A percentile compares a stretch with the other conserved stretches of the same genome.
Conservation (phyloP, 345 rosid species). For the Arabis alpina region DNA sequence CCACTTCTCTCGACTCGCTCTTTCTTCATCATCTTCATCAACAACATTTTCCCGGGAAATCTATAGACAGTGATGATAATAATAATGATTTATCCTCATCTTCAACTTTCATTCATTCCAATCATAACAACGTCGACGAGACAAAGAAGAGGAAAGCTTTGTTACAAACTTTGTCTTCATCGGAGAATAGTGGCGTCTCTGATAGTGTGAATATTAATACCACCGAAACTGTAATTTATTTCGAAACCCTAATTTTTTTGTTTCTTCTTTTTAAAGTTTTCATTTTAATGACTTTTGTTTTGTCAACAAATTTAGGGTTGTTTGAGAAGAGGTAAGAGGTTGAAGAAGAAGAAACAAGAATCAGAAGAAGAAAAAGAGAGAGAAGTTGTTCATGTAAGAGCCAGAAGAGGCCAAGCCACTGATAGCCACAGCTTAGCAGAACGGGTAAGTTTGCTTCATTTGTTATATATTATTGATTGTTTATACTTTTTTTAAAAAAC, state of each 20-base stretch:
- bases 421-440: conserved; percentile 95
- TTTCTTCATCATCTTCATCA: conserved; percentile 44
- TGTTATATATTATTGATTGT: neutral
- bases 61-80: conserved; percentile 5
- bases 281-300: neutral
- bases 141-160: conserved; percentile 46
- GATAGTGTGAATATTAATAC: conserved; percentile 25
- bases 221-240: conserved; percentile 38
- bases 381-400: conserved; percentile 92
- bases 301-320: conserved; percentile 6
- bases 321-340: conserved; percentile 57
- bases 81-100: conserved; percentile 28
- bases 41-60: neutral
- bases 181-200: conserved; percentile 46
- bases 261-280: neutral
- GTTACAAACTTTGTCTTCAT: conserved; percentile 47
- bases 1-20: conserved; percentile 45
- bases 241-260: conserved; percentile 28
- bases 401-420: conserved; percentile 94
- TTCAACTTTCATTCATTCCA: conserved; percentile 39
- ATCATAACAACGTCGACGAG: conserved; percentile 34
- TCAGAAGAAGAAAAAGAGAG: conserved; percentile 52
- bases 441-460: conserved; percentile 54
- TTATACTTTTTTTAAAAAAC: neutral
- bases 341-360: conserved; percentile 42